Percentiles rank a stretch among this genome's conserved stretches.
phyloP scores from a whole-genome alignment of 1,284 basidiomycete species.

The Neolentinus lepideus region DNA sequence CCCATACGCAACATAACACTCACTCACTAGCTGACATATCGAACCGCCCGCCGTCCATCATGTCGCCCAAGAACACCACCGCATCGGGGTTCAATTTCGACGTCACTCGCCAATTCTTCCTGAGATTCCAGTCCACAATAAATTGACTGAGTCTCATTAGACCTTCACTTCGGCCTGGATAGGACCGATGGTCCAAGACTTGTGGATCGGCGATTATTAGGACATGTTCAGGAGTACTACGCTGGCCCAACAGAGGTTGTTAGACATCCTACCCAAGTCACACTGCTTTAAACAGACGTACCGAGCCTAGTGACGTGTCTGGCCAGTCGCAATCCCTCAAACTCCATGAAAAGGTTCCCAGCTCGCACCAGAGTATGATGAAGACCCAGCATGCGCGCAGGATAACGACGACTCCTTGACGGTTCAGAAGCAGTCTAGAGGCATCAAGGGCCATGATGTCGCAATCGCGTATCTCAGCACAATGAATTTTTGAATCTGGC shows the following conservation, averaged over 20 bases:
- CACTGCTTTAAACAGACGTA: neutral
- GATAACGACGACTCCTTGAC: constrained; percentile 23
- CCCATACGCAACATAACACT: constrained; percentile 22
- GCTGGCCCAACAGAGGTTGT: constrained; percentile 5
- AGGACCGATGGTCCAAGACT: constrained; percentile 47
- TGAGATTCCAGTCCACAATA: constrained; percentile 62
- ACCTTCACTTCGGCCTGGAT: constrained; percentile 31
- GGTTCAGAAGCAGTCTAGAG: neutral
- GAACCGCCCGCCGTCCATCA: constrained; percentile 65
- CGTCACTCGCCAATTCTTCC: constrained; percentile 69
- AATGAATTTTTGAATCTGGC: no score
- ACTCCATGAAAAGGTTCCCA: constrained; percentile 44
- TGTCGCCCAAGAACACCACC: constrained; percentile 78
- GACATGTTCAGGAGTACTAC: constrained; percentile 40
- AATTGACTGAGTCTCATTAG: constrained; percentile 38
- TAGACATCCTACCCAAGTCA: constrained; percentile 6
- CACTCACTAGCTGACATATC: constrained; percentile 58
- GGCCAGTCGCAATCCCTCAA: constrained; percentile 50
- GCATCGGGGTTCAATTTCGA: constrained; percentile 56
- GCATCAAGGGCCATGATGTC: neutral
- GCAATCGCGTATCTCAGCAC: no score
- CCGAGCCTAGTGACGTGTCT: constrained; percentile 20
- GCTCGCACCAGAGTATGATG: constrained; percentile 61
- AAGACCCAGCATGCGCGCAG: constrained; percentile 54
- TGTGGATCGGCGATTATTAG: constrained; percentile 78